Conservation (phyloP, 305 asterid genomes). For the Solanum hybrid region DNA sequence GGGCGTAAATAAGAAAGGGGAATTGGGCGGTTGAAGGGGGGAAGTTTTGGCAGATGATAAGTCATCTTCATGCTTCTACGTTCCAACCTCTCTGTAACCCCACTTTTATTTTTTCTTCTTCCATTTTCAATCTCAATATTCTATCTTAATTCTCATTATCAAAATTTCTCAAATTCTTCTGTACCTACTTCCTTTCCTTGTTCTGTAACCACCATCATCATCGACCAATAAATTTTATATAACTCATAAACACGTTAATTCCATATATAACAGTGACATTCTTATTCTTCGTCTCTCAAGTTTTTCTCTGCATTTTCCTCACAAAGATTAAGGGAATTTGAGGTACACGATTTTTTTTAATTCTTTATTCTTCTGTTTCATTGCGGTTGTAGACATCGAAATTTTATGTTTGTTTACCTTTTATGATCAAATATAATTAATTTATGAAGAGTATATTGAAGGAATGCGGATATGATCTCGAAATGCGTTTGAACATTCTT, state of each 20-base stretch:
- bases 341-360: not conserved
- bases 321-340: not conserved
- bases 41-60: slow-evolving; percentile 40
- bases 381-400: not conserved
- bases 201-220: not conserved
- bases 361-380: not conserved
- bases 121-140: not conserved
- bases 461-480: not conserved
- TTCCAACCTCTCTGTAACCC: slow-evolving; percentile 47
- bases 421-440: not conserved
- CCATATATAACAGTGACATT: not conserved
- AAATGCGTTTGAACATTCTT: not conserved
- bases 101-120: not conserved
- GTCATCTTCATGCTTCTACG: slow-evolving; percentile 64
- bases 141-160: not conserved
- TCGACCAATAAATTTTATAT: slow-evolving; percentile 2
- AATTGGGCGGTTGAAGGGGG: slow-evolving; percentile 29
- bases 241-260: slow-evolving; percentile 12
- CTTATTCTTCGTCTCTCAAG: not conserved
- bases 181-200: not conserved
- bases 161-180: not conserved
- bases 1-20: not conserved
- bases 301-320: not conserved
- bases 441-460: not conserved
- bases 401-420: not conserved